Evolutionary conservation across 345 rosid genomes (phyloP).

Genomic region (Anastatica hierochuntica): DNA sequence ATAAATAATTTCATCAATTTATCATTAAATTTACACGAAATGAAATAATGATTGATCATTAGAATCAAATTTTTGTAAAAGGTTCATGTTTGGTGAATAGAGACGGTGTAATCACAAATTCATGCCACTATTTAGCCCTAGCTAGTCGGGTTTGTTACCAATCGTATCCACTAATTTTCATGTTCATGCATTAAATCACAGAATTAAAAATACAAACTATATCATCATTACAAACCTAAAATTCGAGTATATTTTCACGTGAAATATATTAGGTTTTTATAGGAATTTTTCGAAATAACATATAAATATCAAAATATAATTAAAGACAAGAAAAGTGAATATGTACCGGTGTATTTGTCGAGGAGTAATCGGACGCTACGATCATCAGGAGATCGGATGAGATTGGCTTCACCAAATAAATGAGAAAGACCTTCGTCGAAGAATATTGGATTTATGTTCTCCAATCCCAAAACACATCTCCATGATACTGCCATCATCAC

Average conservation of each 20-base stretch:
- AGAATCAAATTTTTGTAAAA: no score
- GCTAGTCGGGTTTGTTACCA: no score
- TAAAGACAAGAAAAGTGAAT: background rate
- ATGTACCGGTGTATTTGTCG: constrained; percentile 59
- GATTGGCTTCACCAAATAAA: constrained; percentile 75
- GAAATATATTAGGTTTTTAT: no score
- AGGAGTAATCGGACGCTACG: constrained; percentile 78
- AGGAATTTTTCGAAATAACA: background rate
- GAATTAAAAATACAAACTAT: background rate
- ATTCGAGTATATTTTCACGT: background rate
- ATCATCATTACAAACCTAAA: background rate
- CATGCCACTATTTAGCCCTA: background rate
- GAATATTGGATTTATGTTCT: constrained; percentile 21
- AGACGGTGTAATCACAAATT: background rate
- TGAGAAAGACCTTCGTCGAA: constrained; percentile 76
- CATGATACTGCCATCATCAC: background rate
- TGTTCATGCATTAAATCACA: constrained; percentile 1
- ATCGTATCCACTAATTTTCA: no score
- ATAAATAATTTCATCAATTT: no score
- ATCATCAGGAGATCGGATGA: constrained; percentile 66
- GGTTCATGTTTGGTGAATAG: no score
- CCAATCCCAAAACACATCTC: constrained; percentile 17
- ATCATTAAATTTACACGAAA: background rate
- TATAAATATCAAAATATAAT: background rate
- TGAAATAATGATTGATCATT: background rate